A percentile compares a stretch with the other conserved stretches of the same genome.
Evolutionary conservation across 2,329 filamentous ascomycete genomes (phyloP).

Genomic region (Fusarium sp.): DNA sequence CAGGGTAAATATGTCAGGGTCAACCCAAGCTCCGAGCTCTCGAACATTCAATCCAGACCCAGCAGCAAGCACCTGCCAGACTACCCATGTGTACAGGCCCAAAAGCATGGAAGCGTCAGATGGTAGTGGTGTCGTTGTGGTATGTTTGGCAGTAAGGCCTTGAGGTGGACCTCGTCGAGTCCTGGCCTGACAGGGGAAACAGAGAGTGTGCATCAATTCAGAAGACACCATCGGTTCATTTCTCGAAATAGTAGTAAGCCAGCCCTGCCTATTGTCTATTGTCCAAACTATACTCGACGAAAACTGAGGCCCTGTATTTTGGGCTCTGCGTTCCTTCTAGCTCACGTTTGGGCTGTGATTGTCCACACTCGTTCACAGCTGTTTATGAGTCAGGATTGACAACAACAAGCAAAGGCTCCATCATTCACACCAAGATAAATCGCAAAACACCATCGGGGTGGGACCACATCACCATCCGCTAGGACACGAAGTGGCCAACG

Average conservation of each 20-base stretch:
- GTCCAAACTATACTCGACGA: slow-evolving; percentile 8
- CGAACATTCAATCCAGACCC: slow-evolving; percentile 15
- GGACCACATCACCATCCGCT: slow-evolving; percentile 34
- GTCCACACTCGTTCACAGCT: slow-evolving; percentile 22
- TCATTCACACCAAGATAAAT: slow-evolving; percentile 25
- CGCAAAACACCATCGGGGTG: slow-evolving; percentile 38
- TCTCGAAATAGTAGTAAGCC: slow-evolving; percentile 19
- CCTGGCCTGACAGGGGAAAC: slow-evolving; percentile 33
- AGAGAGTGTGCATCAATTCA: slow-evolving; percentile 37
- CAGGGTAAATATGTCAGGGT: slow-evolving; percentile 38
- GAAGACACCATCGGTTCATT: slow-evolving; percentile 30
- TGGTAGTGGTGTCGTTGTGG: slow-evolving; percentile 47
- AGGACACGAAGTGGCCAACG: slow-evolving; percentile 41
- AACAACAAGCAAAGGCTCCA: slow-evolving; percentile 31
- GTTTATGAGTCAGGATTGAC: slow-evolving; percentile 36
- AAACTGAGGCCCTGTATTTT: slow-evolving; percentile 28
- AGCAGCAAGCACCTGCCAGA: slow-evolving; percentile 21
- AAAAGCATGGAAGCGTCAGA: slow-evolving; percentile 39
- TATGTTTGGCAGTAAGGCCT: slow-evolving; percentile 41
- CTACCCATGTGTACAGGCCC: slow-evolving; percentile 25
- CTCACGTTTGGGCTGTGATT: slow-evolving; percentile 17
- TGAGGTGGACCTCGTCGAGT: slow-evolving; percentile 28
- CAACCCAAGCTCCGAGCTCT: slow-evolving; percentile 31
- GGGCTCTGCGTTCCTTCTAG: slow-evolving; percentile 24
- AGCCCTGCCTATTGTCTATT: slow-evolving; percentile 18